Conservation (phyloP, 2,329 filamentous ascomycete genomes). For the Claviceps capensis region DNA sequence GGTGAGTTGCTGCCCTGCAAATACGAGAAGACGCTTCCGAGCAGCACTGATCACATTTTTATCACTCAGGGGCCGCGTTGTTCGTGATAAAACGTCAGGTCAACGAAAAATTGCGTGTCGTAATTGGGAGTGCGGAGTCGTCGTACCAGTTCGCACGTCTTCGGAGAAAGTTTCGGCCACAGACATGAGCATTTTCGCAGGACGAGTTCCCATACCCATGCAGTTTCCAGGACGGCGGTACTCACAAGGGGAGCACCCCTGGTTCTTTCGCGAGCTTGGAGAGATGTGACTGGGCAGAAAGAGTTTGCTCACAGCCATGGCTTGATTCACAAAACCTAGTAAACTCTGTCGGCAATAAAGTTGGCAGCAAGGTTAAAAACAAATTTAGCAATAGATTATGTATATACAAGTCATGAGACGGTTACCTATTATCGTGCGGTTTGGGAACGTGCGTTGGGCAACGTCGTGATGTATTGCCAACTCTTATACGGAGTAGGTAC, state of each 20-base stretch:
- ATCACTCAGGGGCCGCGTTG: conserved; percentile 59
- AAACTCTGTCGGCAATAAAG: not conserved
- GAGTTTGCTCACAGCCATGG: too few species aligned
- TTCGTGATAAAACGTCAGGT: conserved; percentile 53
- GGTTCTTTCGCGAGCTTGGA: conserved; percentile 25
- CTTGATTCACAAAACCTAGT: not conserved
- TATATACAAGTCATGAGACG: too few species aligned
- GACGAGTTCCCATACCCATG: conserved; percentile 50
- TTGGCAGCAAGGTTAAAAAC: too few species aligned
- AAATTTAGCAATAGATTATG: too few species aligned
- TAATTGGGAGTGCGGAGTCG: conserved; percentile 92
- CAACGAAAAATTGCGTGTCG: conserved; percentile 65
- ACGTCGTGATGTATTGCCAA: too few species aligned
- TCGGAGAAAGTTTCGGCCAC: conserved; percentile 6
- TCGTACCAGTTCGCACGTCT: conserved; percentile 43
- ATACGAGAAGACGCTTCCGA: not conserved
- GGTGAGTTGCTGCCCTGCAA: conserved; percentile 38
- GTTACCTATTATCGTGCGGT: too few species aligned
- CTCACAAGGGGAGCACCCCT: conserved; percentile 24
- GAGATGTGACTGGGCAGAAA: not conserved
- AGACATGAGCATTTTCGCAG: conserved; percentile 32
- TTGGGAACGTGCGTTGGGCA: too few species aligned
- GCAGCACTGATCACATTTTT: conserved; percentile 1
- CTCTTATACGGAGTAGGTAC: too few species aligned
- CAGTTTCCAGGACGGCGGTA: conserved; percentile 41